Evolutionary conservation across 2,329 filamentous ascomycete genomes (phyloP).

Genomic region (Claviceps quebecensis): DNA sequence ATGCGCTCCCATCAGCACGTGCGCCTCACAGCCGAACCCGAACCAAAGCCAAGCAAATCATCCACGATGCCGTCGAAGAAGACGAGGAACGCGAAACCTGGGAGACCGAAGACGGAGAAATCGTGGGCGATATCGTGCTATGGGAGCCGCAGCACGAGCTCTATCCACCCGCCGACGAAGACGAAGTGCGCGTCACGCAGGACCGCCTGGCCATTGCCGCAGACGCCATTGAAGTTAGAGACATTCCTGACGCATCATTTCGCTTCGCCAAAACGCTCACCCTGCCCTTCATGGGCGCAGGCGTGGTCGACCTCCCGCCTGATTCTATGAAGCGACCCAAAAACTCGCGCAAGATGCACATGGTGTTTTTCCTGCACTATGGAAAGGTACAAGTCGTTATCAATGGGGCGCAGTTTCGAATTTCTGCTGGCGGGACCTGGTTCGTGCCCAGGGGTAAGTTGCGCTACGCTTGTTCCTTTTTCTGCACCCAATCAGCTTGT

Average conservation of each 20-base stretch:
- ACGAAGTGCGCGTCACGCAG: slow-evolving; percentile 38
- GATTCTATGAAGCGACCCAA: slow-evolving; percentile 76
- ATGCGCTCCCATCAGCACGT: slow-evolving; percentile 24
- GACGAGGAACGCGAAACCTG: slow-evolving; percentile 51
- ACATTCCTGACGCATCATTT: slow-evolving; percentile 57
- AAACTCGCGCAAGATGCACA: slow-evolving; percentile 91
- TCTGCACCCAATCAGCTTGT: too few species aligned
- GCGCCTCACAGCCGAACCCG: slow-evolving; percentile 16
- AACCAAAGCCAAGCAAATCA: slow-evolving; percentile 16
- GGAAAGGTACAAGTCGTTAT: slow-evolving; percentile 73
- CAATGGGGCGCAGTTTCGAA: slow-evolving; percentile 62
- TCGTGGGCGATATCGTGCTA: slow-evolving; percentile 47
- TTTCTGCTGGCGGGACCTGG: slow-evolving; percentile 79
- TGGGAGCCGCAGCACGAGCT: slow-evolving; percentile 48
- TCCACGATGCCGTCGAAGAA: slow-evolving; percentile 26
- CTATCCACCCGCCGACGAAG: slow-evolving; percentile 38
- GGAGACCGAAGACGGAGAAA: slow-evolving; percentile 52
- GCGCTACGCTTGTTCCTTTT: too few species aligned
- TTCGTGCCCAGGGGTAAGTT: slow-evolving; percentile 83
- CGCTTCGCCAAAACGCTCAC: slow-evolving; percentile 79
- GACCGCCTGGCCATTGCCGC: slow-evolving; percentile 44
- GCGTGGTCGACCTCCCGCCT: slow-evolving; percentile 77
- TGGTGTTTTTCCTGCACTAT: slow-evolving; percentile 83
- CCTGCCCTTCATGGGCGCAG: slow-evolving; percentile 74
- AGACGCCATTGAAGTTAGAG: slow-evolving; percentile 40